These are phyloP conservation scores for Wickerhamomyces hampshirensis DNA, from an alignment of 805 yeast species.

Conservation along the genomic window DNA sequence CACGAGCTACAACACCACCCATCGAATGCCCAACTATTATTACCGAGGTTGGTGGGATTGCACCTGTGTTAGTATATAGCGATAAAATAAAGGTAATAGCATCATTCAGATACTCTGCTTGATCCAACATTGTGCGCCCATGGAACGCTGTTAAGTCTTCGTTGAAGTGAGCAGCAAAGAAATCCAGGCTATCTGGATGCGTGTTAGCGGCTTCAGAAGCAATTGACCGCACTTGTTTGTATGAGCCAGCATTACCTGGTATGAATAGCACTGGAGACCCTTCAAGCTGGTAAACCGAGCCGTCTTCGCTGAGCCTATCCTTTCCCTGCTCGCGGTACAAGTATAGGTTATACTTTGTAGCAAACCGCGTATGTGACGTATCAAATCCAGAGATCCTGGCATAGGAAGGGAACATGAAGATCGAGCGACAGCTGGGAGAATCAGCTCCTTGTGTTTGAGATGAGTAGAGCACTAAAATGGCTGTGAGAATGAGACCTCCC, in stretches of 20 bases:
- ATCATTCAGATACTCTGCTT: slow-evolving; percentile 88
- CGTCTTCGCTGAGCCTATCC: slow-evolving; percentile 33
- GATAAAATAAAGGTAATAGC: slow-evolving; percentile 74
- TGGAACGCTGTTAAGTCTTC: slow-evolving; percentile 96
- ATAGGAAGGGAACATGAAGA: slow-evolving; percentile 82
- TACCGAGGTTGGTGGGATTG: slow-evolving; percentile 57
- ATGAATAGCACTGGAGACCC: slow-evolving; percentile 91
- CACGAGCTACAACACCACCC: slow-evolving; percentile 95
- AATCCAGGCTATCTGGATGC: slow-evolving; percentile 59
- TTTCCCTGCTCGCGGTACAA: slow-evolving; percentile 80
- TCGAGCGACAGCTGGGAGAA: slow-evolving; percentile 53
- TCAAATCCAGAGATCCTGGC: slow-evolving; percentile 74
- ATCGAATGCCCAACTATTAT: slow-evolving; percentile 86
- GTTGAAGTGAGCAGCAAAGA: slow-evolving; percentile 89
- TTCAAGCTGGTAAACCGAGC: slow-evolving; percentile 27
- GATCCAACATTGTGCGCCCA: slow-evolving; percentile 89
- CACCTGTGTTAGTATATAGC: slow-evolving; percentile 46
- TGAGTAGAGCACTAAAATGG: too few relatives aligned
- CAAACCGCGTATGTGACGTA: slow-evolving; percentile 58
- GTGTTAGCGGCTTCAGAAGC: slow-evolving; percentile 73
- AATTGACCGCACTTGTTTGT: slow-evolving; percentile 83
- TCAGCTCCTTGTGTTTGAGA: slow-evolving; percentile 40
- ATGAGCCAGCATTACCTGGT: slow-evolving; percentile 98
- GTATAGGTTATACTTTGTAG: slow-evolving; percentile 79
- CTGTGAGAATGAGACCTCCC: too few relatives aligned